Evolutionary conservation across 495 filamentous ascomycete genomes (phyloP), one percentile per base, ranked within the genome.

Genomic region (Parathielavia appendiculata): DNA sequence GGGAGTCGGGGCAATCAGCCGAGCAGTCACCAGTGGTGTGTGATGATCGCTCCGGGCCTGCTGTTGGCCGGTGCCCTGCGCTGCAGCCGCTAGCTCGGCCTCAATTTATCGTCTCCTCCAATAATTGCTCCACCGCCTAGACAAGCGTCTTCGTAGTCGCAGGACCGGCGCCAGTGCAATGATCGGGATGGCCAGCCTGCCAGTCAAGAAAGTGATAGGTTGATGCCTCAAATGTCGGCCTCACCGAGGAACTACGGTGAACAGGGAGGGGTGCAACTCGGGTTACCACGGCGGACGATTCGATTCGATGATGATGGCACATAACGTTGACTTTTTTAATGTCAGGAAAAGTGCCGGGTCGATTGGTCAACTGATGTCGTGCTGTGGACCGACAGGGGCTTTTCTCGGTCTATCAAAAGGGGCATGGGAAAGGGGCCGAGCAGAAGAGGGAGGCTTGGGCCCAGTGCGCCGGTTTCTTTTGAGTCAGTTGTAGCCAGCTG

Each of bases 331-430:
- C 34, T 20, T 63, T 38, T 30, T 30, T 2, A 30, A 30, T n/a
- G 26, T 2, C 2, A 30, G 2, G 26, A 6, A 30, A 30, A 30
- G 26, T 6, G 26, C 26, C 26, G 26, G 26, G 26, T 30, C 63
- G 51, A 66, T 35, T 68, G 66, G 60, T 62, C 66, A 66, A 61
- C 63, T n/a, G n/a, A n/a, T n/a, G n/a, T 22, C 9, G 11, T 8
- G 46, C 2, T 34, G 46, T 17, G 23, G 5, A 13, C 12, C 26
- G 17, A 49, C n/a, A 19, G 4, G 17, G 7, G 26, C 26, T 19
- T 22, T 26, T 32, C 10, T 16, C 22, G 30, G 26, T 30, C 26
- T 30, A 2, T 30, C 26, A 30, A 30, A 51, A 5, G n/a, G 32
- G 47, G 30, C 47, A 32, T 38, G 11, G 36, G 60, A 58, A 57